Base-by-base conservation (phyloP, 2,329 filamentous ascomycete species). In the Ceratocystis colombiana region DNA sequence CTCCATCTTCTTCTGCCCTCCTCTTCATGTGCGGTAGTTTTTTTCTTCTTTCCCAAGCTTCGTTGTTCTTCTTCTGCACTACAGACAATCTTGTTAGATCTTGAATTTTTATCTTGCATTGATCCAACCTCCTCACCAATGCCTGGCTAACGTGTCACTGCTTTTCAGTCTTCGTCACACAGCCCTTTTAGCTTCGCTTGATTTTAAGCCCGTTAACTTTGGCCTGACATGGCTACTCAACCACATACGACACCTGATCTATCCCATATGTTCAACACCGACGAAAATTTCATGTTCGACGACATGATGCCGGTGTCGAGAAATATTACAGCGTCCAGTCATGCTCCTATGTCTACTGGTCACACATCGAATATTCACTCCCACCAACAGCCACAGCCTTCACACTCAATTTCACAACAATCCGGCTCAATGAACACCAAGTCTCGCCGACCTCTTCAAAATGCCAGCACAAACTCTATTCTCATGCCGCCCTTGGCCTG, bases 291-390 rank as follows among this genome's bases (percentile, higher is more conserved):
- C 71, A 76, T 77, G 65, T 59, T 59, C 30, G 28, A 59, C 5
- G 20, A n/a, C 55, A 37, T 59, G 55, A 59, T 59, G 55, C 55
- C 55, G 12, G 30, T 59, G 8, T 59, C 55, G 7, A 59, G 77
- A 77, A 28, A 62, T 50, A 33, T 50, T 17, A 15, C 78, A 48
- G 81, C 82, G 74, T 79, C 80, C 68, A 83, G 79, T 73, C 79
- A 83, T 71, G 80, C 81, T 55, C 80, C 81, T 46, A 84, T 84
- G 81, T 80, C 81, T 41, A 76, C 78, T 59, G 75, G 78, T 63
- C 33, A 55, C 20, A 20, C 37, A 25, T n/a, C 25, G 41, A 61
- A 44, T 57, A n/a, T 25, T 25, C 22, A 20, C 25, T 45, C 37
- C 25, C 57, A 15, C 25, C 65, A 64, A 33, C 65, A 48, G 7